These are phyloP conservation scores for Terana coerulea DNA, from an alignment of 768 basidiomycete genomes.

Conservation along the genomic window DNA sequence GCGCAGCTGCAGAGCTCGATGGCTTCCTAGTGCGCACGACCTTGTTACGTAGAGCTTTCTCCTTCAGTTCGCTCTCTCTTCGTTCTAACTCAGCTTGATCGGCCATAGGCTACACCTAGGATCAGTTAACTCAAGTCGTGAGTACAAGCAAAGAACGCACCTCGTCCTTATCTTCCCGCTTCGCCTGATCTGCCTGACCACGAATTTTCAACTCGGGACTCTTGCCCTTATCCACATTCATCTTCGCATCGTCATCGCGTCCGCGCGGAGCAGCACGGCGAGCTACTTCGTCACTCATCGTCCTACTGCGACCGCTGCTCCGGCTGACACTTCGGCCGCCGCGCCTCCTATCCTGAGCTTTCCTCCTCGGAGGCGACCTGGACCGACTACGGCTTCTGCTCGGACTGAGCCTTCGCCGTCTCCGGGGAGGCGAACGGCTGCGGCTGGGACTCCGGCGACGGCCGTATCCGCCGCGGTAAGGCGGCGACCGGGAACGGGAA, in stretches of 20 bases:
- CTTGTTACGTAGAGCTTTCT: constrained; percentile 78
- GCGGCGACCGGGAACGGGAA: constrained; percentile 21
- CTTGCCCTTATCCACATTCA: constrained; percentile 23
- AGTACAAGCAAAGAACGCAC: constrained; percentile 8
- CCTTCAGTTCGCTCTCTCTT: constrained; percentile 78
- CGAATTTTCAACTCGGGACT: constrained; percentile 67
- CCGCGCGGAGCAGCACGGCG: not conserved
- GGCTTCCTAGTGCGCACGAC: constrained; percentile 72
- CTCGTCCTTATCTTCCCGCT: constrained; percentile 31
- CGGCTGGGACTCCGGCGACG: constrained; percentile 12
- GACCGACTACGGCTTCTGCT: constrained; percentile 31
- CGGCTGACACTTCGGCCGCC: constrained; percentile 23
- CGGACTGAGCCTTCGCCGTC: constrained; percentile 14
- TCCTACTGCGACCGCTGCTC: constrained; percentile 32
- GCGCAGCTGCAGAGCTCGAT: constrained; percentile 24
- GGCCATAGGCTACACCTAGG: constrained; percentile 7
- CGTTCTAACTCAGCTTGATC: constrained; percentile 49
- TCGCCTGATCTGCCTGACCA: constrained; percentile 59
- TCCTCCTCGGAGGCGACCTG: constrained; percentile 30
- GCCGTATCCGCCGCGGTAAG: constrained; percentile 16
- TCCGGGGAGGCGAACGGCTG: constrained; percentile 11
- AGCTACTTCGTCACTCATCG: constrained; percentile 11
- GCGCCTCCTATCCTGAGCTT: constrained; percentile 4
- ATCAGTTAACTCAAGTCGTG: not conserved
- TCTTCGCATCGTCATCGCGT: constrained; percentile 17